phyloP scores from a whole-genome alignment of 139 green algal species.

The Chlamydomonas sphaeroides region DNA sequence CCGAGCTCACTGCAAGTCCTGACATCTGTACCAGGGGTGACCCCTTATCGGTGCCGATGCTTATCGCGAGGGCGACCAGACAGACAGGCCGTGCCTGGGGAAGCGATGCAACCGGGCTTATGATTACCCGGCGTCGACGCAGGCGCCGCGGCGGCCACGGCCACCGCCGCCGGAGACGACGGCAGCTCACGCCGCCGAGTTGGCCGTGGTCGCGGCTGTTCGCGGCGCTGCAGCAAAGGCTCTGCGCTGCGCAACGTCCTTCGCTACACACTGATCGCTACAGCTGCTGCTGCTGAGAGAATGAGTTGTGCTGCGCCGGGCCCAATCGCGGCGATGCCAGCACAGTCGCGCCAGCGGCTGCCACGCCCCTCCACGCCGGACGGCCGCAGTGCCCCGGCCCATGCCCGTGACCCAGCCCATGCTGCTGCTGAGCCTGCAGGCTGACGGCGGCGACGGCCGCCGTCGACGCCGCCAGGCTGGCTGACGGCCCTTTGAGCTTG shows the following conservation, averaged over 20 bases:
- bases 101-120: too few relatives aligned
- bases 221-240: background rate
- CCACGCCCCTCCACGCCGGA: too few relatives aligned
- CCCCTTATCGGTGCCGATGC: conserved; percentile 66
- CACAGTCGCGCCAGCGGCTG: too few relatives aligned
- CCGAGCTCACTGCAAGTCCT: too few relatives aligned
- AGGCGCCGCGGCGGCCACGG: background rate
- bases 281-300: background rate
- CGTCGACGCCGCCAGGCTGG: background rate
- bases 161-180: too few relatives aligned
- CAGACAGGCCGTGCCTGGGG: conserved; percentile 43
- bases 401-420: too few relatives aligned
- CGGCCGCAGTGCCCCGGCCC: too few relatives aligned
- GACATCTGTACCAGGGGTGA: conserved; percentile 52
- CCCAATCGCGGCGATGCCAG: too few relatives aligned
- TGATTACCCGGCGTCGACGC: background rate
- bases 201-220: background rate
- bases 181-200: background rate
- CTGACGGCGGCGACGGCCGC: background rate
- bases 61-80: conserved; percentile 51
- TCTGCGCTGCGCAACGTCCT: too few relatives aligned
- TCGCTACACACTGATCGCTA: too few relatives aligned
- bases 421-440: background rate
- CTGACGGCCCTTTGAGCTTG: background rate
- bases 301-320: too few relatives aligned